Base-by-base conservation (phyloP, 257 asterid genomes). In the Nicotiana undulata region DNA sequence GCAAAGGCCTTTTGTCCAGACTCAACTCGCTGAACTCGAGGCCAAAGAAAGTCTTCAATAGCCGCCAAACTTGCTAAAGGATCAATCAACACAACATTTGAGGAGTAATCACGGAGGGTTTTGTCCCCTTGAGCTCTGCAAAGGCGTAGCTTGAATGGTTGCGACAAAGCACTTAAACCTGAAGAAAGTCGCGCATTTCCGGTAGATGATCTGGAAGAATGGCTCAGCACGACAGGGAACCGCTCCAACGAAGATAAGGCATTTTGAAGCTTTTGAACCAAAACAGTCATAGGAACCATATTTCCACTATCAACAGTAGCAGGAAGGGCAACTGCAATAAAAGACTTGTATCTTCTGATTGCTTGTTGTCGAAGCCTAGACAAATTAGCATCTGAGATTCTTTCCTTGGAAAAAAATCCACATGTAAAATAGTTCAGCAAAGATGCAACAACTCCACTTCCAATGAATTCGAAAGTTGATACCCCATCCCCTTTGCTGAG, bases 91-190 rank as follows among this genome's bases (percentile, higher is more conserved):
- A 96, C 98, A 79, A 96, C 88, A 85, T 94, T 93, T 34, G 99
- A 94, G 9, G 99, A 96, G 90, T 96, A 96, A 85, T 96, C 99
- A 49, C 97, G 98, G 4, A 96, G 97, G 83, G 97, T 90, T 87
- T 93, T 94, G 77, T 96, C 99, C 84, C 97, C 99, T 60, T 88
- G 90, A 51, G 97, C 97, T 85, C 99, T 88, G 79, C 99, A 96
- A 79, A 96, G 99, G 75, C 99, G 97, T 81, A 96, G 88, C 91
- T 96, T 96, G 64, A 94, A 89, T 63, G 98, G 98, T 81, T 93
- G 98, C 20, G 98, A 87, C 65, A 96, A 89, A 80, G 95, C 97
- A 88, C 93, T 88, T 79, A 93, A 86, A 83, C 99, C 98, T 85
- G 98, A 96, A 83, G 98, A 91, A 83, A 94, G 98, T 34, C 97